Percentiles rank a stretch among this genome's conserved stretches.
These are phyloP conservation scores for Paramyrothecium roridum DNA, from an alignment of 2,329 filamentous ascomycete genomes.

Conservation along the genomic window DNA sequence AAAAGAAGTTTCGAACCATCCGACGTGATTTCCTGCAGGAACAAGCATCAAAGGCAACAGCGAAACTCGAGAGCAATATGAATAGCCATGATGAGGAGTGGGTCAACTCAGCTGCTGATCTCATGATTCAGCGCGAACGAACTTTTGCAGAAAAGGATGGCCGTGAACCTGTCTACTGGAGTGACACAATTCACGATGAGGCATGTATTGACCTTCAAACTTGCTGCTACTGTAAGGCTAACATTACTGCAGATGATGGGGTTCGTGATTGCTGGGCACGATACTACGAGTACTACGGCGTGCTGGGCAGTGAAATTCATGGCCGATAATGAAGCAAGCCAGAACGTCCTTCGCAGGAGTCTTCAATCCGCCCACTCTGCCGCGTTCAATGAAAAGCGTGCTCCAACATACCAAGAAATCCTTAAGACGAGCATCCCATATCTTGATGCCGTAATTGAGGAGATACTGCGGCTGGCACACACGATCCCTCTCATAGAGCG, in stretches of 20 bases:
- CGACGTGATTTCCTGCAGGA: constrained; percentile 1
- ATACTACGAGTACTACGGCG: constrained; percentile 15
- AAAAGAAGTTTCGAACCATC: not conserved
- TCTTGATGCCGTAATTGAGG: constrained; percentile 27
- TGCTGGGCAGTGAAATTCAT: constrained; percentile 16
- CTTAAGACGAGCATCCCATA: constrained; percentile 15
- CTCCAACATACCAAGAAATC: constrained; percentile 22
- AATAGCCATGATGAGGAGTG: not conserved
- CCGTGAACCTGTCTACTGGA: constrained; percentile 19
- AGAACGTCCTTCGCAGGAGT: constrained; percentile 13
- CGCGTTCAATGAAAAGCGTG: constrained; percentile 10
- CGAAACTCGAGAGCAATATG: not conserved
- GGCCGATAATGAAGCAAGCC: constrained; percentile 7
- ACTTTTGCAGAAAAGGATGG: constrained; percentile 23
- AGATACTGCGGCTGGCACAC: constrained; percentile 22
- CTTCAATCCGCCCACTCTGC: constrained; percentile 11
- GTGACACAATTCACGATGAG: constrained; percentile 24
- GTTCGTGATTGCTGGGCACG: constrained; percentile 12
- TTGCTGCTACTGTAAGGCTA: not conserved
- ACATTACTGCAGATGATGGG: constrained; percentile 2
- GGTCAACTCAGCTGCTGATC: constrained; percentile 23
- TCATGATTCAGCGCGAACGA: constrained; percentile 27
- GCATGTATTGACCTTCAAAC: not conserved
- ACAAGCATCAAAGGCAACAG: constrained; percentile 3
- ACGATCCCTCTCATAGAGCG: constrained; percentile 20